A percentile compares a stretch with the other conserved stretches of the same genome.
phyloP scores from a whole-genome alignment of 192 early-diverging fungal species.

The Backusella macrospora region DNA sequence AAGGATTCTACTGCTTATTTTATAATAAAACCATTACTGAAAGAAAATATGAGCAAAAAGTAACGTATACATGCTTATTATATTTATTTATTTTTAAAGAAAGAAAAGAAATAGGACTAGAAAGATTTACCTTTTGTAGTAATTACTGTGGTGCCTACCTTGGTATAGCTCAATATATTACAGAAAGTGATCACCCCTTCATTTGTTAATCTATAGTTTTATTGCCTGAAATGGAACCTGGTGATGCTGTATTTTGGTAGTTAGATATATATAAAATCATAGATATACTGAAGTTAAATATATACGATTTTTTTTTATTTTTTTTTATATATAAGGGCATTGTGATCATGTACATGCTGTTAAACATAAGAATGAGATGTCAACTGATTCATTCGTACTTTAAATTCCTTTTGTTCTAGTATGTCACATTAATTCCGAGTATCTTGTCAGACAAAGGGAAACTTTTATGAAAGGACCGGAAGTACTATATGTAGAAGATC shows the following conservation, averaged over 20 bases:
- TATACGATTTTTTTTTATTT: too few species aligned
- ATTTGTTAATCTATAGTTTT: slow-evolving; percentile 35
- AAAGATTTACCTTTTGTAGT: neutral
- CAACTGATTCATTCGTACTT: slow-evolving; percentile 34
- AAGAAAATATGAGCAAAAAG: slow-evolving; percentile 26
- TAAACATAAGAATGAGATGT: slow-evolving; percentile 23
- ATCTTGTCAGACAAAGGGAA: slow-evolving; percentile 18
- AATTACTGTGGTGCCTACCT: slow-evolving; percentile 31
- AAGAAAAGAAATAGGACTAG: neutral
- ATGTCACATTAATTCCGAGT: slow-evolving; percentile 29
- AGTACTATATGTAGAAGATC: neutral
- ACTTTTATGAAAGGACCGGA: slow-evolving; percentile 29
- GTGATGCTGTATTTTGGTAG: slow-evolving; percentile 42
- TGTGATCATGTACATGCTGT: slow-evolving; percentile 37
- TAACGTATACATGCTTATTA: neutral
- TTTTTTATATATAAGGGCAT: too few species aligned
- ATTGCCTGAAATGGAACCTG: slow-evolving; percentile 28
- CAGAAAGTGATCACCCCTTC: slow-evolving; percentile 23
- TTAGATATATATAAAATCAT: neutral
- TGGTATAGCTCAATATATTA: slow-evolving; percentile 25
- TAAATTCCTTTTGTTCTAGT: slow-evolving; percentile 40
- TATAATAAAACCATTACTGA: slow-evolving; percentile 31
- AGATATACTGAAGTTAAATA: neutral
- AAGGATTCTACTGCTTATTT: slow-evolving; percentile 33
- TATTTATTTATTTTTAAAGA: neutral